Percentiles rank a stretch among this genome's conserved stretches.
Evolutionary conservation across 805 yeast genomes (phyloP).

Genomic region (Vanderwaltozyma tropicalis): DNA sequence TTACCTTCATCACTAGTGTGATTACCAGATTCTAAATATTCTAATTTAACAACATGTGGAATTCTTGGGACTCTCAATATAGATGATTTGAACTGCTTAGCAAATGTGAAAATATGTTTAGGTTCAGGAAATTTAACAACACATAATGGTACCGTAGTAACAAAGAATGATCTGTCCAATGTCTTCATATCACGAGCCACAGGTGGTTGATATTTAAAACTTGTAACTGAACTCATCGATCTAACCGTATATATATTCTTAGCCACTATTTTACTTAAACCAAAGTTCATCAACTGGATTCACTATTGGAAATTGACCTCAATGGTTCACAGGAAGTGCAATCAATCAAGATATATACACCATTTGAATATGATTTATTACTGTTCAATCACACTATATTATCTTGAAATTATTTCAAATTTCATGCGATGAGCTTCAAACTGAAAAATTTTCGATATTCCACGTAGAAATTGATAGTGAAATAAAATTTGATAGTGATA

Average conservation of each 20-base stretch:
- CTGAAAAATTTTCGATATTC: constrained; percentile 10
- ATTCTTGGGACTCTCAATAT: constrained; percentile 62
- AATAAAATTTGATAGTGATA: too few species aligned
- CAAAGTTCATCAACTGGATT: not conserved
- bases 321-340: too few species aligned
- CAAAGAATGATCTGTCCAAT: constrained; percentile 59
- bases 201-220: constrained; percentile 45
- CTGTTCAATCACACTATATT: too few species aligned
- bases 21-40: constrained; percentile 8
- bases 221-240: not conserved
- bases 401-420: too few species aligned
- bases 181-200: constrained; percentile 50
- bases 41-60: constrained; percentile 50
- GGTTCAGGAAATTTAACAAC: constrained; percentile 67
- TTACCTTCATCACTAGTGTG: constrained; percentile 3
- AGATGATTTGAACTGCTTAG: constrained; percentile 47
- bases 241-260: not conserved
- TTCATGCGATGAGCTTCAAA: constrained; percentile 2
- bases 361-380: too few species aligned
- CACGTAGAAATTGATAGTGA: too few species aligned
- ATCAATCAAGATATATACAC: too few species aligned
- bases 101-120: constrained; percentile 46
- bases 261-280: too few species aligned
- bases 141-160: constrained; percentile 45
- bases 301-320: too few species aligned